Evolutionary conservation across 2,329 filamentous ascomycete species (phyloP).

Genomic region (Graphilbum ipis-grandicollis): DNA sequence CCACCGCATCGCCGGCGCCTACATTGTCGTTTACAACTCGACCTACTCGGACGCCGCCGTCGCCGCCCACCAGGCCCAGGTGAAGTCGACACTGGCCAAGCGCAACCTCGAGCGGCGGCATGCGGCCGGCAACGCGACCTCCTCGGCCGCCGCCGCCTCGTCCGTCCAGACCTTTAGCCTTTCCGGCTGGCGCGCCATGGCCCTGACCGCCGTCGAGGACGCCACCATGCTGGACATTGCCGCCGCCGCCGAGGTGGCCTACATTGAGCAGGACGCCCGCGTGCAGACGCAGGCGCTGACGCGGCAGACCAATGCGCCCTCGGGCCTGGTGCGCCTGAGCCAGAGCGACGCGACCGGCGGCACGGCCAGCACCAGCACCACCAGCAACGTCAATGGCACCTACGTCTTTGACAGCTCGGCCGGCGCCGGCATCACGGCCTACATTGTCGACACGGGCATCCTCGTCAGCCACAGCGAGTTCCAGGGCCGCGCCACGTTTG

Average conservation of each 20-base stretch:
- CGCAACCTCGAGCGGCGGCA: slow-evolving; percentile 28
- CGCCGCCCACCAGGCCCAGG: slow-evolving; percentile 27
- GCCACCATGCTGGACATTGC: slow-evolving; percentile 23
- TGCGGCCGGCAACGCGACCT: slow-evolving; percentile 18
- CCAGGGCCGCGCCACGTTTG: slow-evolving; percentile 34
- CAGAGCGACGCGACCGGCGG: slow-evolving; percentile 16
- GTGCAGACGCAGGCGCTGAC: slow-evolving; percentile 22
- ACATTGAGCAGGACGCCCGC: slow-evolving; percentile 28
- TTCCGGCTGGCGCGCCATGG: slow-evolving; percentile 32
- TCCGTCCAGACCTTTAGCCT: slow-evolving; percentile 28
- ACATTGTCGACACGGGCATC: slow-evolving; percentile 51
- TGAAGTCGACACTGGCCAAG: slow-evolving; percentile 33
- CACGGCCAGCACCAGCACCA: no score
- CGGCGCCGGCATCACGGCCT: slow-evolving; percentile 39
- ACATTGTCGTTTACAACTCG: slow-evolving; percentile 49
- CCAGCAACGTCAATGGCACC: no score
- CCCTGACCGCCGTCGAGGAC: slow-evolving; percentile 17
- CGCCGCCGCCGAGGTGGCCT: slow-evolving; percentile 22
- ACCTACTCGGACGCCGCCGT: slow-evolving; percentile 30
- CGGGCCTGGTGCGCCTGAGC: slow-evolving; percentile 36
- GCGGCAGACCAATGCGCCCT: slow-evolving; percentile 34
- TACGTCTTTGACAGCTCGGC: slow-evolving; percentile 36
- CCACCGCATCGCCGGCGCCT: slow-evolving; percentile 36
- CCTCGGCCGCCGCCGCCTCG: background rate
- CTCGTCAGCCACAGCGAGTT: slow-evolving; percentile 36